phyloP scores from a whole-genome alignment of 164 flowering plant species.

The Annona squamosa region DNA sequence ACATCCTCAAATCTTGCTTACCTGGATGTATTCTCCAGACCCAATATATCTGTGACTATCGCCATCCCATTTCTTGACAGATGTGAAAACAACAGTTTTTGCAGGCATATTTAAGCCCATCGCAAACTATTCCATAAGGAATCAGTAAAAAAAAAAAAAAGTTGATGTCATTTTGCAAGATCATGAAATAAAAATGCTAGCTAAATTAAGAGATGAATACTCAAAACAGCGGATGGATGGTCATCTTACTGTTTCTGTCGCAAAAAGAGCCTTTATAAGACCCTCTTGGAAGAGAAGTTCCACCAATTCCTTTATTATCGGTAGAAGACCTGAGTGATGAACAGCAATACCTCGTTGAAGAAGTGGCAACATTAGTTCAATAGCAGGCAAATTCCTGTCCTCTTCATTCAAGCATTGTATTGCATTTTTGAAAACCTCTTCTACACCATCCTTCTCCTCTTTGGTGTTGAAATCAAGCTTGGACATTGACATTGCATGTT shows the following conservation, averaged over 20 bases:
- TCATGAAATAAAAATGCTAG: not conserved
- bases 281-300: constrained; percentile 99
- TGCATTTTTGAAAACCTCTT: constrained; percentile 72
- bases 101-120: constrained; percentile 99
- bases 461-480: constrained; percentile 87
- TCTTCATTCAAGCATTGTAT: constrained; percentile 84
- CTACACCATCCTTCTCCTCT: constrained; percentile 88
- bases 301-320: constrained; percentile 90
- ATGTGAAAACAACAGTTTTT: constrained; percentile 93
- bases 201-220: not conserved
- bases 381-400: constrained; percentile 87
- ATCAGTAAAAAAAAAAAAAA: not conserved
- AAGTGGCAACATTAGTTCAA: constrained; percentile 88
- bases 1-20: constrained; percentile 25
- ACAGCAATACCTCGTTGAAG: constrained; percentile 98
- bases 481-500: constrained; percentile 96
- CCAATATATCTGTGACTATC: constrained; percentile 92
- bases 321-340: constrained; percentile 99
- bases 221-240: not conserved
- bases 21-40: constrained; percentile 99
- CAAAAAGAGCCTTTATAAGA: constrained; percentile 95
- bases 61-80: constrained; percentile 97
- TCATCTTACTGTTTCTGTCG: constrained; percentile 87
- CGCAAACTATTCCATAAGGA: constrained; percentile 59
- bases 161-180: not conserved